Conservation (phyloP, 768 basidiomycete species). For the Pulveroboletus ravenelii region DNA sequence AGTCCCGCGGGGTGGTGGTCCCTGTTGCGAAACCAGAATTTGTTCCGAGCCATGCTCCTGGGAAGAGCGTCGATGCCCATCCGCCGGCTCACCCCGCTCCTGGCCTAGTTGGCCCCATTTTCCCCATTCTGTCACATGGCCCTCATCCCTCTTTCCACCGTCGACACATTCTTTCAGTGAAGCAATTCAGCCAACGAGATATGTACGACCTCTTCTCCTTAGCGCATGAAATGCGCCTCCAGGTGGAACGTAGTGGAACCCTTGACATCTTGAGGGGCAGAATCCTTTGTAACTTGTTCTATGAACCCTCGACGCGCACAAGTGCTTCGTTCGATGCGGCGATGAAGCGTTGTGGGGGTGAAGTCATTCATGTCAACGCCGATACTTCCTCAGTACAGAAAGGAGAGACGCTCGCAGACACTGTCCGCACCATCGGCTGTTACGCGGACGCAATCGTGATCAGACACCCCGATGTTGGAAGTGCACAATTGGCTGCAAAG, state of each 20-base stretch:
- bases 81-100: conserved; percentile 9
- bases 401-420: conserved; percentile 91
- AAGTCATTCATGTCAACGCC: conserved; percentile 80
- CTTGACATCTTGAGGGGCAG: conserved; percentile 89
- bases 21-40: conserved; percentile 25
- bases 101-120: conserved; percentile 9
- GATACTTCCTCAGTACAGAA: conserved; percentile 87
- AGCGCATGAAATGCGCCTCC: conserved; percentile 94
- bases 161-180: conserved; percentile 90
- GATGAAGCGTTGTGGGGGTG: conserved; percentile 97
- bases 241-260: conserved; percentile 86
- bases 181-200: conserved; percentile 86
- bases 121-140: conserved; percentile 19
- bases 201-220: conserved; percentile 91
- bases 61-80: conserved; percentile 29
- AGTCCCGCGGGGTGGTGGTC: conserved; percentile 22
- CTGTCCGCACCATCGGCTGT: conserved; percentile 89
- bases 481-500: conserved; percentile 93
- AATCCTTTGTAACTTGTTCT: conserved; percentile 89
- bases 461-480: conserved; percentile 91
- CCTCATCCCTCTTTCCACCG: conserved; percentile 88
- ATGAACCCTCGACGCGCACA: conserved; percentile 95
- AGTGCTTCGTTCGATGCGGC: conserved; percentile 96
- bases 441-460: conserved; percentile 94
- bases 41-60: conserved; percentile 28